A percentile compares a stretch with the other conserved stretches of the same genome.
Conservation (phyloP, 768 basidiomycete species). For the Cystofilobasidium macerans region DNA sequence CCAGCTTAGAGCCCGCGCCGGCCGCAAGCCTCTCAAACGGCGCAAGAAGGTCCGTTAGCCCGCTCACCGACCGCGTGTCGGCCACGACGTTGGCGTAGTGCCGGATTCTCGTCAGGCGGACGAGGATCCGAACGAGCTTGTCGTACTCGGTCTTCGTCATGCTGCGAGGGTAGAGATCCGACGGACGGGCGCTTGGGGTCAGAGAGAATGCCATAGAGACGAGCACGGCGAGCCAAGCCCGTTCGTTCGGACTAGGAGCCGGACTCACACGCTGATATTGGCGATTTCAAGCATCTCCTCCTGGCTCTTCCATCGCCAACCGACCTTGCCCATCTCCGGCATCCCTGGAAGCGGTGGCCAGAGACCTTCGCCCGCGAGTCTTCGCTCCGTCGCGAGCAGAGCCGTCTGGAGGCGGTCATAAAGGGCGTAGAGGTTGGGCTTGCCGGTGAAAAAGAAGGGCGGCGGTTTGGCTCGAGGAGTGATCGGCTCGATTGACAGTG, state of each 20-base stretch:
- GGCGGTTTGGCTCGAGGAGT: constrained; percentile 21
- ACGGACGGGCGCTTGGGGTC: not conserved
- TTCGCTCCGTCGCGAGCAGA: not conserved
- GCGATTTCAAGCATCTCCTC: constrained; percentile 1
- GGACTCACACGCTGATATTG: not conserved
- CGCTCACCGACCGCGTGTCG: not conserved
- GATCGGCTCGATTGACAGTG: constrained; percentile 11
- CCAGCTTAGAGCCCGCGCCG: not conserved
- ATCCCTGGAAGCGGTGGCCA: not conserved
- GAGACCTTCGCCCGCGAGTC: not conserved
- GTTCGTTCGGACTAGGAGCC: not conserved
- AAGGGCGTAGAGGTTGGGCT: constrained; percentile 6
- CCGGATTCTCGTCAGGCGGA: not conserved
- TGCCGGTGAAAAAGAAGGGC: constrained; percentile 21
- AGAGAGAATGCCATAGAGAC: not conserved
- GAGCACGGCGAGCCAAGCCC: not conserved
- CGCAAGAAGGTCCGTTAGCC: not conserved
- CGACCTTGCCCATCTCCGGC: not conserved
- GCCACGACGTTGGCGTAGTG: constrained; percentile 4
- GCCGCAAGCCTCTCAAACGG: not conserved
- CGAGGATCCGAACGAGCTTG: not conserved
- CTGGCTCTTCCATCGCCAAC: not conserved
- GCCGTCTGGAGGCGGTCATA: not conserved
- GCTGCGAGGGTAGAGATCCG: not conserved
- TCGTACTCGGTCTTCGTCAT: constrained; percentile 9